phyloP scores from a whole-genome alignment of 352 stramenopile genomes.

The Phytophthora cajani region DNA sequence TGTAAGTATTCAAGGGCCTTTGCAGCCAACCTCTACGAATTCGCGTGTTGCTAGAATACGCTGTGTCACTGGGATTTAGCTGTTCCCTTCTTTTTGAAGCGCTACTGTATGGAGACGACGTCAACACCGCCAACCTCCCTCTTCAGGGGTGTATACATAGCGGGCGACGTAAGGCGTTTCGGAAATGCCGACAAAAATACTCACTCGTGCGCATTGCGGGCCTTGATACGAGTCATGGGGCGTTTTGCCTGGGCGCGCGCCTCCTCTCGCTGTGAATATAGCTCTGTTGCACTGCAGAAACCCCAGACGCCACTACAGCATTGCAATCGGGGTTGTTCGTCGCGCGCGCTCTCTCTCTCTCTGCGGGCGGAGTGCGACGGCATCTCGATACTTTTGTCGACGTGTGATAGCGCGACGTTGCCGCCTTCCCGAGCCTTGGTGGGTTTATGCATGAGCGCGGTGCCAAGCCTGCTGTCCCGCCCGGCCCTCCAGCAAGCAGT shows the following conservation, averaged over 20 bases:
- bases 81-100: background rate
- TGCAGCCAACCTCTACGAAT: no score
- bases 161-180: slow-evolving; percentile 22
- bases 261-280: slow-evolving; percentile 37
- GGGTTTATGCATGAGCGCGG: slow-evolving; percentile 40
- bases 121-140: no score
- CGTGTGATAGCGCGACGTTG: slow-evolving; percentile 8
- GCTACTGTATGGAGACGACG: slow-evolving; percentile 7
- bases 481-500: slow-evolving; percentile 27
- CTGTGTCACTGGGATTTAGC: background rate
- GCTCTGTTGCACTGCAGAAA: slow-evolving; percentile 17
- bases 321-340: slow-evolving; percentile 2
- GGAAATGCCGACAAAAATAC: slow-evolving; percentile 34
- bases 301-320: slow-evolving; percentile 16
- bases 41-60: no score
- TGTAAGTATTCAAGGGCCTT: background rate
- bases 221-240: background rate
- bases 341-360: background rate
- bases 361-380: background rate
- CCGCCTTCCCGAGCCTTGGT: slow-evolving; percentile 12
- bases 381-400: slow-evolving; percentile 14
- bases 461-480: slow-evolving; percentile 17
- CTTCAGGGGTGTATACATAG: no score
- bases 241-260: slow-evolving; percentile 24
- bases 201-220: slow-evolving; percentile 14